Conservation (phyloP, 2,329 filamentous ascomycete genomes). For the Triangularia setosa region DNA sequence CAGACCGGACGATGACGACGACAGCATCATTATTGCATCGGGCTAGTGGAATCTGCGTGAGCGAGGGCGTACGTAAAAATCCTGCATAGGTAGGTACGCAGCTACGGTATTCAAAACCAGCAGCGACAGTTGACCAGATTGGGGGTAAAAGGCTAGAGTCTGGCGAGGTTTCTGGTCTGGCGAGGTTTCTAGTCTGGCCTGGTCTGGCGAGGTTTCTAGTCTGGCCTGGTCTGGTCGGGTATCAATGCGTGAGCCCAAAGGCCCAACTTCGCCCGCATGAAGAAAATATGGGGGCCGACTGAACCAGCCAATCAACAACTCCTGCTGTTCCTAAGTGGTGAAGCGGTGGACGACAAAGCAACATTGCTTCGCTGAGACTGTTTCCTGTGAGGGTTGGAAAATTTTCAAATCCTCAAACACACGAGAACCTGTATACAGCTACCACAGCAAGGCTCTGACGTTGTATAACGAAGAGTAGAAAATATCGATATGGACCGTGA, state of each 20-base stretch:
- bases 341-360: slow-evolving; percentile 4
- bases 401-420: not conserved
- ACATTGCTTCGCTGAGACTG: slow-evolving; percentile 3
- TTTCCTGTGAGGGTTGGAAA: not conserved
- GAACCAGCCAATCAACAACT: slow-evolving; percentile 30
- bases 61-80: slow-evolving; percentile 6
- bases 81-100: slow-evolving; percentile 2
- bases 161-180: slow-evolving; percentile 4
- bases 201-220: slow-evolving; percentile 10
- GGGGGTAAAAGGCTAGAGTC: slow-evolving; percentile 11
- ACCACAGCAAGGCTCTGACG: not conserved
- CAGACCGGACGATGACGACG: not conserved
- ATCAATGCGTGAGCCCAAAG: slow-evolving; percentile 38
- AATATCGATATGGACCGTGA: not conserved
- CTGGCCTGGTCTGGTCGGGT: slow-evolving; percentile 38
- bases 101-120: slow-evolving; percentile 3
- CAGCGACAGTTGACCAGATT: not conserved
- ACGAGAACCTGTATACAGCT: not conserved
- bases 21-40: slow-evolving; percentile 9
- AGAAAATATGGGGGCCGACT: slow-evolving; percentile 3
- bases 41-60: slow-evolving; percentile 15
- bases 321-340: not conserved
- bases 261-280: slow-evolving; percentile 31
- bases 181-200: not conserved
- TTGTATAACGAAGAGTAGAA: not conserved